A percentile compares a stretch with the other conserved stretches of the same genome.
Conservation (phyloP, 805 yeast genomes). For the Candida ipomoeae region DNA sequence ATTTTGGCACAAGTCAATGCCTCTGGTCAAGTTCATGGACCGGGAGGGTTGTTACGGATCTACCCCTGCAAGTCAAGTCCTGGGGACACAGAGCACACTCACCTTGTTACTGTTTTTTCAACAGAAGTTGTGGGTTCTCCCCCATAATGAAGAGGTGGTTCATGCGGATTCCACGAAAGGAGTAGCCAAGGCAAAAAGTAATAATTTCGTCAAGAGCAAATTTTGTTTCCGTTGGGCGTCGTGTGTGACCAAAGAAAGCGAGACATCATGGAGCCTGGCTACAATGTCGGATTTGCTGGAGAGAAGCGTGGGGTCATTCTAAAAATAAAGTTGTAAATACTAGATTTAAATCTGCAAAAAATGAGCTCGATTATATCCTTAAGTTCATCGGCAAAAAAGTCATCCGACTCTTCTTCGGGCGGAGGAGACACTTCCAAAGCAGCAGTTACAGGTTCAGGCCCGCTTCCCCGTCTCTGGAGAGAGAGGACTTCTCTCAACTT, state of each 20-base stretch:
- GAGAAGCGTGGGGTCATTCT: constrained; percentile 26
- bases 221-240: constrained; percentile 34
- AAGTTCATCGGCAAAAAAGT: constrained; percentile 37
- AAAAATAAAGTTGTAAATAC: too few species aligned
- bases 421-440: background rate
- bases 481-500: background rate
- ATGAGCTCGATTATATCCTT: constrained; percentile 47
- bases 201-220: constrained; percentile 40
- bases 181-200: constrained; percentile 62
- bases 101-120: too few species aligned
- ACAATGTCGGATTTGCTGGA: constrained; percentile 41
- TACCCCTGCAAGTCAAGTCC: too few species aligned
- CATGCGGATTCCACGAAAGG: constrained; percentile 49
- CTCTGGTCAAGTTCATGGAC: constrained; percentile 92
- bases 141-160: constrained; percentile 8
- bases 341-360: too few species aligned
- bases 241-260: constrained; percentile 39
- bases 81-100: too few species aligned
- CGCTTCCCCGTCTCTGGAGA: background rate
- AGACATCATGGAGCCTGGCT: constrained; percentile 53
- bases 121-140: constrained; percentile 8
- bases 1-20: constrained; percentile 86
- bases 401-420: constrained; percentile 8
- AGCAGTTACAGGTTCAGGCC: background rate
- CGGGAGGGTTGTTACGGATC: too few species aligned